A percentile compares a stretch with the other conserved stretches of the same genome.
Conservation (phyloP, 208 protist genomes). For the Trypanosoma melophagium region DNA sequence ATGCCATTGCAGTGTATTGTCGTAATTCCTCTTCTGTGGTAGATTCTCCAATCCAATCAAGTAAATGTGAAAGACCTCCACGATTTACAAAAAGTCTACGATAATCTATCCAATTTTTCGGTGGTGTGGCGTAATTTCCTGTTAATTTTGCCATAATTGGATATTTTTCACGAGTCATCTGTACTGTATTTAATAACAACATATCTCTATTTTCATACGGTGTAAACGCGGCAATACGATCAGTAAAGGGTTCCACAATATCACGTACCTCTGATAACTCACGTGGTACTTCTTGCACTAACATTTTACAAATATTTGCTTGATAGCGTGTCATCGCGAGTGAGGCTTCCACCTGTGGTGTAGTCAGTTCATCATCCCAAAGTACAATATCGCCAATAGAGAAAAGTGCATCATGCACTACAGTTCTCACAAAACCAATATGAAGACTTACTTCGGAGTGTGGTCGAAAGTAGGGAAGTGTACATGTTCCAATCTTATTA, state of each 20-base stretch:
- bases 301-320: constrained; percentile 44
- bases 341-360: constrained; percentile 67
- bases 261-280: constrained; percentile 26
- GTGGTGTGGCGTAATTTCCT: constrained; percentile 63
- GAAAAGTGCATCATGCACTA: constrained; percentile 45
- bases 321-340: constrained; percentile 32
- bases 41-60: constrained; percentile 68
- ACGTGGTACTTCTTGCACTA: constrained; percentile 52
- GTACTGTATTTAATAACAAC: constrained; percentile 55
- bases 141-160: constrained; percentile 66
- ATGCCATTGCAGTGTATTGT: constrained; percentile 43
- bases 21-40: constrained; percentile 47
- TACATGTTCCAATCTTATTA: constrained; percentile 50
- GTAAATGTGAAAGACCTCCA: constrained; percentile 55
- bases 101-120: constrained; percentile 75
- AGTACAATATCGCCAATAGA: constrained; percentile 66
- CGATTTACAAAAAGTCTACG: constrained; percentile 59
- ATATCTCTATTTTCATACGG: constrained; percentile 62
- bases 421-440: constrained; percentile 54
- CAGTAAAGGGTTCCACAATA: constrained; percentile 31
- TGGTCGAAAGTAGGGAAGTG: constrained; percentile 48
- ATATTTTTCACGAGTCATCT: not conserved
- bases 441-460: constrained; percentile 53
- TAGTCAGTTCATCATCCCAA: constrained; percentile 72
- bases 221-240: constrained; percentile 64